phyloP scores from a whole-genome alignment of 768 basidiomycete genomes.

The Hericium erinaceus region DNA sequence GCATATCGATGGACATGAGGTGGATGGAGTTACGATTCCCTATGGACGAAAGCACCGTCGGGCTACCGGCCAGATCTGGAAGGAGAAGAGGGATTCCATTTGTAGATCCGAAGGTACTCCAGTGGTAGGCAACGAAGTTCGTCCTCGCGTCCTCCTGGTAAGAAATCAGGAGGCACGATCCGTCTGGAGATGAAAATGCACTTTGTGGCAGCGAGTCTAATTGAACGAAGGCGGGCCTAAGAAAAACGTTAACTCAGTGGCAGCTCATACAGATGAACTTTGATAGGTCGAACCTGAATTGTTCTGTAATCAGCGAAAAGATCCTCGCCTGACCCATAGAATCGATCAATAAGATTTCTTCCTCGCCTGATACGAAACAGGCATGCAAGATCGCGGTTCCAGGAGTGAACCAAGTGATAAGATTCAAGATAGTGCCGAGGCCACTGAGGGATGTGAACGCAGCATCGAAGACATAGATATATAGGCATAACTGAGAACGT shows the following conservation, averaged over 20 bases:
- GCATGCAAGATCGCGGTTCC: slow-evolving; percentile 23
- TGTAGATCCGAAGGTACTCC: slow-evolving; percentile 45
- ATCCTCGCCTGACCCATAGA: slow-evolving; percentile 33
- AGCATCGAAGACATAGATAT: no score
- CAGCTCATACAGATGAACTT: background rate
- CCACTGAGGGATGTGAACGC: no score
- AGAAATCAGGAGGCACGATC: slow-evolving; percentile 37
- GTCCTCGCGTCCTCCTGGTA: slow-evolving; percentile 14
- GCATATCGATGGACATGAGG: slow-evolving; percentile 30
- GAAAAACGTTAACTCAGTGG: background rate
- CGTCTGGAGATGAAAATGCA: slow-evolving; percentile 43
- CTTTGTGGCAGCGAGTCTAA: slow-evolving; percentile 25
- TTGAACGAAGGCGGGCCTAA: slow-evolving; percentile 37
- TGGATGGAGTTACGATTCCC: slow-evolving; percentile 33
- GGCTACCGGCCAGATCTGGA: slow-evolving; percentile 16
- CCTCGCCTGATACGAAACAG: slow-evolving; percentile 39
- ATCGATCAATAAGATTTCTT: slow-evolving; percentile 47
- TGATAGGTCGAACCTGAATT: slow-evolving; percentile 34
- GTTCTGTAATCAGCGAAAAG: slow-evolving; percentile 38
- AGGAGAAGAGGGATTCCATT: slow-evolving; percentile 33
- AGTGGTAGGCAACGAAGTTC: slow-evolving; percentile 38
- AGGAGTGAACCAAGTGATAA: background rate
- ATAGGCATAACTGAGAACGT: no score
- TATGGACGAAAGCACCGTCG: slow-evolving; percentile 35
- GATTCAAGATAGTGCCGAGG: no score